Conservation (phyloP, 139 green algal genomes). For the Eudorina sp. region DNA sequence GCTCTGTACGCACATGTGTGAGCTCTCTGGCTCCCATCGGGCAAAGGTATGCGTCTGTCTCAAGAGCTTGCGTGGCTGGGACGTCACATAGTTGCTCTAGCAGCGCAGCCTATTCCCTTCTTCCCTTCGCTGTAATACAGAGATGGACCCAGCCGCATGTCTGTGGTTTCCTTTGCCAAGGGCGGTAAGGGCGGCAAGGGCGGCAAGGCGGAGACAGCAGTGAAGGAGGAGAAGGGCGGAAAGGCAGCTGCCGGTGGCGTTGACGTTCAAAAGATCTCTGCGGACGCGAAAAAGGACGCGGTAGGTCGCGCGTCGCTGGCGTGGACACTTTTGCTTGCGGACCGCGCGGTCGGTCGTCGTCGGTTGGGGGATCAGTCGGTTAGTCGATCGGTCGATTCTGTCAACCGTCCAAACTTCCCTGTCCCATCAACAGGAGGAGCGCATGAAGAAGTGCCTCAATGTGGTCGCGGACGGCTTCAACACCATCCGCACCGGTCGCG, state of each 20-base stretch:
- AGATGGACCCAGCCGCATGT: not conserved
- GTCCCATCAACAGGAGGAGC: constrained; percentile 80
- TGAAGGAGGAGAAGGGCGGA: constrained; percentile 54
- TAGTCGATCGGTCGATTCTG: too few relatives aligned
- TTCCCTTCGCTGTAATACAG: not conserved
- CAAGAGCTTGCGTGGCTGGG: not conserved
- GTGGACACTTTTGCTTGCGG: not conserved
- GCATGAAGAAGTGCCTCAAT: constrained; percentile 88
- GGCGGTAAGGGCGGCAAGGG: constrained; percentile 52
- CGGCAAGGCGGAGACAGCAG: constrained; percentile 3
- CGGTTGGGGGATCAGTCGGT: too few relatives aligned
- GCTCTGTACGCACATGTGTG: not conserved
- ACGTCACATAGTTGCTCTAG: not conserved
- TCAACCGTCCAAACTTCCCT: too few relatives aligned
- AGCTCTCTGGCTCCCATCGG: not conserved
- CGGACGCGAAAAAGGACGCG: constrained; percentile 60
- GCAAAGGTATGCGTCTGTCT: constrained; percentile 8
- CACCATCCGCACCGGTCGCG: constrained; percentile 93
- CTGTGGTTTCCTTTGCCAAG: constrained; percentile 39
- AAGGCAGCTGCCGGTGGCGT: constrained; percentile 47
- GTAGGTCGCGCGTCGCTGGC: constrained; percentile 28
- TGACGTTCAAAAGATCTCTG: constrained; percentile 56
- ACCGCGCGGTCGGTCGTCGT: too few relatives aligned
- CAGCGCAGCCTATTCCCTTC: not conserved
- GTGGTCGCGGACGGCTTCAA: constrained; percentile 81